Base-by-base conservation (phyloP, 164 flowering plant genomes). In the Vitis rotundifolia region DNA sequence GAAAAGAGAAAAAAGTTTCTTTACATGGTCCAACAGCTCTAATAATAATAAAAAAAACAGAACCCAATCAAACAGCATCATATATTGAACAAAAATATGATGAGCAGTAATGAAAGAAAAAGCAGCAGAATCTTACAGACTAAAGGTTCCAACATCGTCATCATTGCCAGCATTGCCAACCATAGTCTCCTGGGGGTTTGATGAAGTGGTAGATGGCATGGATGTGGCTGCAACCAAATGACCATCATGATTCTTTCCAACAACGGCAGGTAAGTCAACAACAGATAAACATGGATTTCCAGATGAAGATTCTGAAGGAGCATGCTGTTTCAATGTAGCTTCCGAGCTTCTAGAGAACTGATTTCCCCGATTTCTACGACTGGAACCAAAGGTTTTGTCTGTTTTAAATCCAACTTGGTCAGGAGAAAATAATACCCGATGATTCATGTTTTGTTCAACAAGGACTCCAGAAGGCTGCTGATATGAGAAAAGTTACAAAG, bases 341-440 rank as follows among this genome's bases (percentile, higher is more conserved):
- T 78, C 90, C 66, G 68, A 57, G 64, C 64, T 75, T 76, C 68
- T 75, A 44, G 44, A 58, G 29, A 48, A 47, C 66, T 61, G 80
- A 67, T 66, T 77, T 75, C 75, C 84, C 19, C 84, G 84, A 76
- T 82, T 78, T 75, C 58, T 73, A 37, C 69, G 71, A 68, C 80
- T 74, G 54, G 79, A 62, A 66, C 58, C 71, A 18, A 74, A 56
- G 26, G 73, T 52, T 75, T 67, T 73, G 31, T 80, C 82, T 52
- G 73, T 57, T 73, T 79, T 81, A 37, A 67, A 68, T 68, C 80
- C 77, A 69, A 69, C 76, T 66, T 73, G 88, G 77, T 79, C 82
- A 59, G 96, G 94, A 69, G 98, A 91, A 75, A 82, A 78, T 11
- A 85, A 66, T 15, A 71, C 72, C 53, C 71, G 53, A 68, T 87